Conservation (phyloP, 768 basidiomycete genomes). For the Suillus tomentosus region DNA sequence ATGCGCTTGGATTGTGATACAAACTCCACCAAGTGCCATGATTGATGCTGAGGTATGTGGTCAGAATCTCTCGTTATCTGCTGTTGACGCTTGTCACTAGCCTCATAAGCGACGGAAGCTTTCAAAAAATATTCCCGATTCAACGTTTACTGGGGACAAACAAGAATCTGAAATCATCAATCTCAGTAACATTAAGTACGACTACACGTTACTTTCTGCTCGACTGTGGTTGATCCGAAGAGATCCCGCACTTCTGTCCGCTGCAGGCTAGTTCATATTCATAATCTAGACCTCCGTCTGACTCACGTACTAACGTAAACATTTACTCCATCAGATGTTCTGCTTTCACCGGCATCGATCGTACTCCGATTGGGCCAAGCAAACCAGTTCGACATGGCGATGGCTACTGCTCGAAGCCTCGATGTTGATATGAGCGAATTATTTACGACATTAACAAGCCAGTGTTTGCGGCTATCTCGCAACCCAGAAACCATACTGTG, state of each 20-base stretch:
- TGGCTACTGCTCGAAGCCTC: conserved; percentile 73
- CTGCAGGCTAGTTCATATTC: conserved; percentile 56
- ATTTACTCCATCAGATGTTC: conserved; percentile 45
- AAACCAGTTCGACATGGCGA: conserved; percentile 78
- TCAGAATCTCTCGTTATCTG: conserved; percentile 19
- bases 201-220: conserved; percentile 74
- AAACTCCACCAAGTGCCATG: conserved; percentile 47
- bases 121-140: conserved; percentile 76
- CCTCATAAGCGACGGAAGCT: conserved; percentile 71
- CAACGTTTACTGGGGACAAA: conserved; percentile 61
- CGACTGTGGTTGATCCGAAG: conserved; percentile 72
- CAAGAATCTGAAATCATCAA: conserved; percentile 78
- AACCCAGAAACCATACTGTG: conserved; percentile 63
- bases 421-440: conserved; percentile 86
- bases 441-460: conserved; percentile 73
- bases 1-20: conserved; percentile 82
- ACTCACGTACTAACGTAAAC: neutral
- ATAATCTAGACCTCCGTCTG: neutral
- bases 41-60: conserved; percentile 47
- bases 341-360: conserved; percentile 61
- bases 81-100: conserved; percentile 39
- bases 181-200: conserved; percentile 76
- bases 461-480: conserved; percentile 76
- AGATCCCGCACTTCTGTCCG: conserved; percentile 61
- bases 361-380: conserved; percentile 78